Conservation (phyloP, 768 basidiomycete genomes). For the Phylloporus rhodoxanthus region DNA sequence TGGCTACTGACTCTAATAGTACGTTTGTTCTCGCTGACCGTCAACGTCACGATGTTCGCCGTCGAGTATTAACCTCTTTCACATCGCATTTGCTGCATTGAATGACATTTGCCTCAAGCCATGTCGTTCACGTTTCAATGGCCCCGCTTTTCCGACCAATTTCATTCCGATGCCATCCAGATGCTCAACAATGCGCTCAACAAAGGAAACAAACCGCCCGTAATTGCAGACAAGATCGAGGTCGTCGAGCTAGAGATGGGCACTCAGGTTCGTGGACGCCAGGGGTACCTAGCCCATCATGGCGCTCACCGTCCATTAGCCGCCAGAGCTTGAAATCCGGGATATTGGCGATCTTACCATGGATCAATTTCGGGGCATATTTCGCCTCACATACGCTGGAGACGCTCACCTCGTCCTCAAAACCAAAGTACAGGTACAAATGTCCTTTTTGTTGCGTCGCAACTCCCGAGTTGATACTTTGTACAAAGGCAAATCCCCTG, state of each 20-base stretch:
- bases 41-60: conserved; percentile 19
- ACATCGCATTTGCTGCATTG: background rate
- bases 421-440: conserved; percentile 84
- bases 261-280: conserved; percentile 60
- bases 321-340: conserved; percentile 93
- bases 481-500: conserved; percentile 80
- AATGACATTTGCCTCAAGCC: conserved; percentile 3
- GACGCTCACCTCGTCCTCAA: conserved; percentile 84
- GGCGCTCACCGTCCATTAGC: conserved; percentile 42
- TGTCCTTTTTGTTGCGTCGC: background rate
- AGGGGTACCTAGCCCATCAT: no score
- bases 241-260: conserved; percentile 99
- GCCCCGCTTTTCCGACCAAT: conserved; percentile 95
- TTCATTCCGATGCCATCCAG: conserved; percentile 91
- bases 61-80: conserved; percentile 1
- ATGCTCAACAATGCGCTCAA: conserved; percentile 97
- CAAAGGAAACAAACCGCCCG: conserved; percentile 95
- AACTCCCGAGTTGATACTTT: conserved; percentile 5
- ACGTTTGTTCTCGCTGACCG: conserved; percentile 5
- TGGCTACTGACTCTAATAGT: conserved; percentile 7
- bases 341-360: conserved; percentile 96
- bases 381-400: conserved; percentile 89
- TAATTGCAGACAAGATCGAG: conserved; percentile 96
- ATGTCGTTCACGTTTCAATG: conserved; percentile 95
- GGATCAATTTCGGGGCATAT: conserved; percentile 96